Evolutionary conservation across 148 eudicot genomes (phyloP), one percentile per base, ranked within the genome.

Genomic region (Talinum fruticosum): DNA sequence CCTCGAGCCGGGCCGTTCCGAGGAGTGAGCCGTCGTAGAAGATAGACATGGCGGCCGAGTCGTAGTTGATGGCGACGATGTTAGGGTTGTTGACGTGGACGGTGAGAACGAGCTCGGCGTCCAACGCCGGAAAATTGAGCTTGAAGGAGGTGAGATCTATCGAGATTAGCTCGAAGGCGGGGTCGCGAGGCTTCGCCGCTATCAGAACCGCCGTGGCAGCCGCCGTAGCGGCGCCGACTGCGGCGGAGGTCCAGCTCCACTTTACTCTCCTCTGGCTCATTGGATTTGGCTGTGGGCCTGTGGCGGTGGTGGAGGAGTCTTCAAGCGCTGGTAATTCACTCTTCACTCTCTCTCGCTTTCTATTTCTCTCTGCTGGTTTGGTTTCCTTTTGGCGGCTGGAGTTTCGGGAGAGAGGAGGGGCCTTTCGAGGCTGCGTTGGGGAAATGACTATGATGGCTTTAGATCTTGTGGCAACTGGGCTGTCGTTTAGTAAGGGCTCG

Each of bases 61-160:
- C 64, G 89, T 89, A 95, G 41, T 79, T 74, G 85, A 91, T 75
- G 79, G 94, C 78, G 36, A 76, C 97, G 78, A 84, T 71, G 93
- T 95, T 95, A 5, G 98, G 98, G 86, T 95, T 95, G 82, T 89
- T 89, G 84, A 92, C 86, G 81, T 95, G 97, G 83, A 95, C 96
- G 84, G 96, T 95, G 24, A 95, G 88, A 82, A 84, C 80, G 21
- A 91, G 76, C 34, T 92, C 98, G 33, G 89, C 89, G 88, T 95
- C 97, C 28, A 91, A 59, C 3, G 82, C 79, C 0, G 98, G 92
- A 76, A 92, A 77, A 41, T 88, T 91, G 79, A 92, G 89, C 76
- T 87, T 86, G 86, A 95, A 79, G 73, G 95, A 86, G 23, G 92
- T 95, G 78, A 95, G 85, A 74, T 81, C 87, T 69, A 95, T 86